phyloP scores from a whole-genome alignment of 2,329 filamentous ascomycete species.

The Talaromyces piceae region DNA sequence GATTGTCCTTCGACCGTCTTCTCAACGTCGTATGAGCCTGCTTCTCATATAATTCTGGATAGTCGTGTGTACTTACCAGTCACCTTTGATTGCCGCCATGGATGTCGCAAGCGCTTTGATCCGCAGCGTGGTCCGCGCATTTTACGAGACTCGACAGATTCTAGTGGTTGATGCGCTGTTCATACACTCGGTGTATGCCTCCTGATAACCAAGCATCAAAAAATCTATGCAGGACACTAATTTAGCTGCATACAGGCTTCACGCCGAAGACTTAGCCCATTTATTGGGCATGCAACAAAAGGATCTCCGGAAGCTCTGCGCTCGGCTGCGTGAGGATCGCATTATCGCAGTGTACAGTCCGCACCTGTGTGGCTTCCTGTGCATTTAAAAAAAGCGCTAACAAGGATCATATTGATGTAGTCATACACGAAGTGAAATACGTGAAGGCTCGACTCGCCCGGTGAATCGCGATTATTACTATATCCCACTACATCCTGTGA shows the following conservation, averaged over 20 bases:
- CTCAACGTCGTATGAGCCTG: background rate
- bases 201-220: conserved; percentile 10
- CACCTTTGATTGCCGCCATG: conserved; percentile 31
- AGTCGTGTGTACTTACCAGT: background rate
- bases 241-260: conserved; percentile 46
- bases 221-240: conserved; percentile 2
- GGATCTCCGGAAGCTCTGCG: conserved; percentile 82
- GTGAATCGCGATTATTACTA: conserved; percentile 92
- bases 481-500: conserved; percentile 87
- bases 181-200: conserved; percentile 59
- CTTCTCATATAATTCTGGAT: background rate
- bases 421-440: conserved; percentile 66
- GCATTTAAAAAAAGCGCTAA: conserved; percentile 3
- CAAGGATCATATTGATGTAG: conserved; percentile 30
- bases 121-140: conserved; percentile 76
- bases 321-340: conserved; percentile 75
- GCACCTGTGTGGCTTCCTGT: conserved; percentile 7
- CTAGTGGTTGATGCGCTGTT: conserved; percentile 74
- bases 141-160: conserved; percentile 78
- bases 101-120: conserved; percentile 71
- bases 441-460: conserved; percentile 72
- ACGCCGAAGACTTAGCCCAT: conserved; percentile 80
- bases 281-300: conserved; percentile 86
- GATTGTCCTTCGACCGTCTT: background rate
- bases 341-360: conserved; percentile 67